Base-by-base conservation (phyloP, 768 basidiomycete species). In the Psilocybe tampanensis region DNA sequence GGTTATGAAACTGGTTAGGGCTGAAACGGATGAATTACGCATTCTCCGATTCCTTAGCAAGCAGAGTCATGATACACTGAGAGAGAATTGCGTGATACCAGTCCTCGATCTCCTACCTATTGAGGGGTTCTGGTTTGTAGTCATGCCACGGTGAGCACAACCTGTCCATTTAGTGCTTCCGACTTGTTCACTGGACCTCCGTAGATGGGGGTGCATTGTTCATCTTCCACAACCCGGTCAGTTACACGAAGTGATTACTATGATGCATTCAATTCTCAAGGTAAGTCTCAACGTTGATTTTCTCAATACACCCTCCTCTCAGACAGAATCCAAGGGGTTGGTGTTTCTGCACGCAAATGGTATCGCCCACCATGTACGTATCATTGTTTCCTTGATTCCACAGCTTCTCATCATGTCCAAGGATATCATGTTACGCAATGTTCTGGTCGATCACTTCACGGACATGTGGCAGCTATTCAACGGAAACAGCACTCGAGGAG, bases 101-200 rank as follows among this genome's bases (percentile, higher is more conserved):
- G 48, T 70, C 2, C 44, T 72, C 0, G 69, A 71, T 3, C 19
- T 72, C 2, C 48, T 73, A 2, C 50, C 60, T 0, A 41, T 55
- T 8, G 61, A 61, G 15, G 68, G 61, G 15, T 59, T 59, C 24
- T 68, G 60, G 48, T 66, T 71, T 50, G 63, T 54, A 12, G 63
- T 73, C 11, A 72, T 69, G 69, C 72, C 72, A 5, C 65, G 61
- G 58, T 69, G 63, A 51, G 47, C 13, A 3, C 15, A 4, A 47
- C 22, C 64, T n/a, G 64, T 64, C n/a, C 56, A 58, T n/a, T 58
- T 47, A 39, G n/a, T n/a, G n/a, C 29, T 9, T 5, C 9, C 9
- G 29, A 29, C 29, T n/a, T n/a, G n/a, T n/a, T n/a, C n/a, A n/a
- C 5, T 29, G 29, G n/a, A n/a, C 9, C 29, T 4, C 29, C n/a